These are phyloP conservation scores for Eucalyptus brandiana DNA, from an alignment of 345 rosid species.

Conservation along the genomic window DNA sequence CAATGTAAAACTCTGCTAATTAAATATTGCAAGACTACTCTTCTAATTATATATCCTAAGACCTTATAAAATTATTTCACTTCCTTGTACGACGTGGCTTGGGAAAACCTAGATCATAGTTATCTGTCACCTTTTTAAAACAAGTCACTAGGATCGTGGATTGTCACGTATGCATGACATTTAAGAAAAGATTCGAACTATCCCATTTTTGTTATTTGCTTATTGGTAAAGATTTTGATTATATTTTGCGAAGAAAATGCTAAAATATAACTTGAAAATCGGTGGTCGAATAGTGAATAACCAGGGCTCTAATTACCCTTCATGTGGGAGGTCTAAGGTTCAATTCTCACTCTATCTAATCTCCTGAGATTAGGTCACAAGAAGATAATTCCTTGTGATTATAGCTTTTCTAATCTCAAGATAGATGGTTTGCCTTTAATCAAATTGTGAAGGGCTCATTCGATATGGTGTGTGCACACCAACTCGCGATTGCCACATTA, in stretches of 20 bases:
- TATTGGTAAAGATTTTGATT: not conserved
- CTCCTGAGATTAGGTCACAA: not conserved
- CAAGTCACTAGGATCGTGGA: not conserved
- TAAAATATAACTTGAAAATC: not conserved
- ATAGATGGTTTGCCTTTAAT: not conserved
- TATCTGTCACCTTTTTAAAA: not conserved
- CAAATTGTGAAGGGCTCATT: not conserved
- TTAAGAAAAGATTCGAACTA: not conserved
- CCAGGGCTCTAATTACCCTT: not conserved
- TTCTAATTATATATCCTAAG: not conserved
- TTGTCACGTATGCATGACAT: not conserved
- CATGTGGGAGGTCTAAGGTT: not conserved
- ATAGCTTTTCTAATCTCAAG: not conserved
- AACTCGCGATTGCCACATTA: not conserved
- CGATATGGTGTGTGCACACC: not conserved
- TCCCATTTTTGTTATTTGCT: not conserved
- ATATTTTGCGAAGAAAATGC: not conserved
- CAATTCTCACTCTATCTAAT: not conserved
- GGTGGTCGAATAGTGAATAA: not conserved
- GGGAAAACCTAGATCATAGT: not conserved
- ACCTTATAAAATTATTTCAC: not conserved
- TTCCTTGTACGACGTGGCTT: not conserved
- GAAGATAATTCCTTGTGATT: not conserved
- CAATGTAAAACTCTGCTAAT: not conserved
- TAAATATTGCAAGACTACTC: not conserved